Evolutionary conservation across 2,329 filamentous ascomycete genomes (phyloP), one percentile per base, ranked within the genome.

Genomic region (Salinomyces thailandicus): DNA sequence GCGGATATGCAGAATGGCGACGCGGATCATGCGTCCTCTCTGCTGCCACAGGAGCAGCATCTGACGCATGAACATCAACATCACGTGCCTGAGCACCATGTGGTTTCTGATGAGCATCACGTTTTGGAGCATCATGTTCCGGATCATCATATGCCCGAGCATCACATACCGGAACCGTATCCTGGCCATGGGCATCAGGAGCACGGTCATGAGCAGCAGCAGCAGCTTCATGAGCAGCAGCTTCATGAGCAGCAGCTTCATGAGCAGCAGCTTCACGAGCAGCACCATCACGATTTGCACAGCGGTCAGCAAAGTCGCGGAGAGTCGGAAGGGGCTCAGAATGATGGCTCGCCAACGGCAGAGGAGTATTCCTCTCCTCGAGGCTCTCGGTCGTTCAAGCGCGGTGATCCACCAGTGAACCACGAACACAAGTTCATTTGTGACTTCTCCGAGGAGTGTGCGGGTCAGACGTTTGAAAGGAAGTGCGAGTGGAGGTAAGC

Each of bases 401-500:
- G 54, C 19, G 50, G 48, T 15, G 71, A 75, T 50, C 72, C 73
- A 8, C 72, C 71, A 31, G 68, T 67, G 60, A 85, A 85, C 47
- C 57, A 66, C 1, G 72, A 83, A 16, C 82, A 82, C n/a, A 79
- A 84, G 53, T 91, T 79, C 51, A 71, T 79, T 38, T 95, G 89
- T 60, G 76, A 75, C 38, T 58, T 61, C 12, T 75, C 77, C 47
- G 62, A 70, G 0, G 77, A 80, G 38, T 95, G 87, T 52, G 70
- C 66, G 9, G 75, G 80, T 35, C 69, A 78, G 4, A 72, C 72
- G 9, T 96, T 94, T 55, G 71, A 75, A 37, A 75, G 86, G 45
- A 89, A 85, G 49, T 94, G 87, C 64, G 87, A 94, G 65, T 95
- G 85, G 85, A 93, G 81, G 85, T 91, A 67, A 74, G 83, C 73